Percentiles rank a stretch among this genome's conserved stretches.
These are phyloP conservation scores for Trypanosoma caninum DNA, from an alignment of 208 protist genomes.

Conservation along the genomic window DNA sequence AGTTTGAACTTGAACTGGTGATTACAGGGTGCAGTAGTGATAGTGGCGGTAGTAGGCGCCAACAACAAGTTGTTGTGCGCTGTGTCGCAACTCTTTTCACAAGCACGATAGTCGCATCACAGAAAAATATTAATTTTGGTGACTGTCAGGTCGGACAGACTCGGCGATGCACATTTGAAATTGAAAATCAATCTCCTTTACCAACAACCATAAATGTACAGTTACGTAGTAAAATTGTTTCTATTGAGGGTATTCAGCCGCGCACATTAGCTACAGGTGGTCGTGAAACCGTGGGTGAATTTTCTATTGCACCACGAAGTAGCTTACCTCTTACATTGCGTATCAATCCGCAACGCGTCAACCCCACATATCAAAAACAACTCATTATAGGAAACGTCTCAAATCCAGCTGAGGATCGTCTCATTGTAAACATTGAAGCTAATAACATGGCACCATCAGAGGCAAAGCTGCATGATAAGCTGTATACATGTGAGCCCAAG, in stretches of 20 bases:
- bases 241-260: constrained; percentile 54
- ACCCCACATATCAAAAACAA: constrained; percentile 83
- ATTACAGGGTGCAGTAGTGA: constrained; percentile 18
- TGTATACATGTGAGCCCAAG: constrained; percentile 75
- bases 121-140: constrained; percentile 74
- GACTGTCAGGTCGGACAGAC: constrained; percentile 80
- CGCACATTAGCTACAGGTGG: constrained; percentile 17
- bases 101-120: constrained; percentile 70
- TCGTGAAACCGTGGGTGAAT: constrained; percentile 59
- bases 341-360: constrained; percentile 82
- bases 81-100: constrained; percentile 77
- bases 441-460: constrained; percentile 87
- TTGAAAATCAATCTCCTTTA: constrained; percentile 81
- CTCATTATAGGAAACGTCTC: constrained; percentile 76
- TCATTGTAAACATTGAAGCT: constrained; percentile 84
- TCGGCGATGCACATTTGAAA: constrained; percentile 60
- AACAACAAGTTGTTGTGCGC: constrained; percentile 57
- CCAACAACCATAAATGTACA: constrained; percentile 63
- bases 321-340: constrained; percentile 64
- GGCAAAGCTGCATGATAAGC: constrained; percentile 75
- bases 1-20: constrained; percentile 76
- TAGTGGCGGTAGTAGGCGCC: constrained; percentile 12
- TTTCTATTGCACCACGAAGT: constrained; percentile 63
- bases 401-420: constrained; percentile 63
- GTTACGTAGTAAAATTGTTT: constrained; percentile 86